phyloP scores from a whole-genome alignment of 805 yeast genomes.

The Candida morakotiae region DNA sequence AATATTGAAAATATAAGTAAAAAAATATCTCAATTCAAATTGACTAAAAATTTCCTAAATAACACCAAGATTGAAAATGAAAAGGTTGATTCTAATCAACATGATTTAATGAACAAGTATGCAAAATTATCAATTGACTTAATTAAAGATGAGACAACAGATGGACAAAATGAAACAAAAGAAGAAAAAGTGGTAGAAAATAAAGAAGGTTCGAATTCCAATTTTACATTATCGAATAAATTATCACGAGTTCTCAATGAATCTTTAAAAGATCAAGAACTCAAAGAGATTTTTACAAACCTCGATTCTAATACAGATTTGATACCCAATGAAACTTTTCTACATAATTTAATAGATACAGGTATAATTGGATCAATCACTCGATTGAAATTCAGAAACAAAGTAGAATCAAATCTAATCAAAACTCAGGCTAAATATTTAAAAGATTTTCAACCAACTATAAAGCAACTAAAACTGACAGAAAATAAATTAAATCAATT shows the following conservation, averaged over 20 bases:
- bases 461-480: constrained; percentile 20
- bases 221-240: constrained; percentile 36
- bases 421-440: constrained; percentile 42
- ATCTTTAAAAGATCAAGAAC: constrained; percentile 33
- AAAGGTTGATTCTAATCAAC: constrained; percentile 9
- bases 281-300: constrained; percentile 29
- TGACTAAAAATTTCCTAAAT: constrained; percentile 22
- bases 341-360: constrained; percentile 46
- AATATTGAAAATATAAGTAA: constrained; percentile 34
- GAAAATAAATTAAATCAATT: constrained; percentile 16
- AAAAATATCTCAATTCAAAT: constrained; percentile 27
- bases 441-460: constrained; percentile 30
- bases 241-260: constrained; percentile 48
- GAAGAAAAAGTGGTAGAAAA: neutral
- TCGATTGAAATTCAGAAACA: constrained; percentile 56
- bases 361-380: constrained; percentile 55
- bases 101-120: constrained; percentile 32
- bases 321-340: constrained; percentile 22
- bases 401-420: constrained; percentile 57
- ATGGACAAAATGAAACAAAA: constrained; percentile 1
- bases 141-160: constrained; percentile 15
- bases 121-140: constrained; percentile 45
- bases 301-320: constrained; percentile 26
- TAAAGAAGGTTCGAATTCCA: neutral
- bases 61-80: too few relatives aligned